These are phyloP conservation scores for Rhodosporidiobolus sp. DNA, from an alignment of 768 basidiomycete species.

Conservation along the genomic window DNA sequence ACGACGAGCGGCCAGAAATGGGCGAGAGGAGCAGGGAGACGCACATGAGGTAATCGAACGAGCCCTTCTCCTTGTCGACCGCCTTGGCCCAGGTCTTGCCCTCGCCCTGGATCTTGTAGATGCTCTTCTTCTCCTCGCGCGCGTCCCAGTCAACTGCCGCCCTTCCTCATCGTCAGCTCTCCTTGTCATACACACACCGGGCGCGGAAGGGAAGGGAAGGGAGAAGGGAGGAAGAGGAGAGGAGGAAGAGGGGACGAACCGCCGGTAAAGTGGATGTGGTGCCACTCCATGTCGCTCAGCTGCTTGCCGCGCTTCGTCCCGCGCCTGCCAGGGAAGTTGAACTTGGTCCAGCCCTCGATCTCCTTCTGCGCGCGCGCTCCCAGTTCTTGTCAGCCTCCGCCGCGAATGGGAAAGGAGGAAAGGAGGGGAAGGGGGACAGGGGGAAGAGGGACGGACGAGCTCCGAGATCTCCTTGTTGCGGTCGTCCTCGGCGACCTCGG, in stretches of 20 bases:
- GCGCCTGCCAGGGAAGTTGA: conserved; percentile 51
- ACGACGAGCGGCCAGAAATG: no score
- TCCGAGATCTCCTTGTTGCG: conserved; percentile 50
- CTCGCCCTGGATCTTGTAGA: conserved; percentile 51
- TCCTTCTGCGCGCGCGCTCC: conserved; percentile 46
- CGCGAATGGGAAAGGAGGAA: background rate
- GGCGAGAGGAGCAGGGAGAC: background rate
- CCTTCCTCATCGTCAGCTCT: no score
- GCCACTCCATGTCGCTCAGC: conserved; percentile 49
- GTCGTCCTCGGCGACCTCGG: conserved; percentile 51
- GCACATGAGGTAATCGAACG: conserved; percentile 22
- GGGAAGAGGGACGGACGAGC: background rate
- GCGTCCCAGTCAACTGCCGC: conserved; percentile 52
- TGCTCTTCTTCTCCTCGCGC: conserved; percentile 47
- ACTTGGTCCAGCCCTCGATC: conserved; percentile 52
- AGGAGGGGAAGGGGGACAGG: background rate
- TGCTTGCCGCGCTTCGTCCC: conserved; percentile 41
- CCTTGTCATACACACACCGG: no score
- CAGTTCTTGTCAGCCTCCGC: background rate
- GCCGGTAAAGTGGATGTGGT: conserved; percentile 24
- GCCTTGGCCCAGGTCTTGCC: conserved; percentile 50
- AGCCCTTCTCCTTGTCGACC: conserved; percentile 51
- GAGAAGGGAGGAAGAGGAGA: background rate
- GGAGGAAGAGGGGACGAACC: background rate
- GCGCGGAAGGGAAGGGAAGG: conserved; percentile 37